Conservation (phyloP, 192 early-diverging fungal genomes). For the Dissophora globulifera region DNA sequence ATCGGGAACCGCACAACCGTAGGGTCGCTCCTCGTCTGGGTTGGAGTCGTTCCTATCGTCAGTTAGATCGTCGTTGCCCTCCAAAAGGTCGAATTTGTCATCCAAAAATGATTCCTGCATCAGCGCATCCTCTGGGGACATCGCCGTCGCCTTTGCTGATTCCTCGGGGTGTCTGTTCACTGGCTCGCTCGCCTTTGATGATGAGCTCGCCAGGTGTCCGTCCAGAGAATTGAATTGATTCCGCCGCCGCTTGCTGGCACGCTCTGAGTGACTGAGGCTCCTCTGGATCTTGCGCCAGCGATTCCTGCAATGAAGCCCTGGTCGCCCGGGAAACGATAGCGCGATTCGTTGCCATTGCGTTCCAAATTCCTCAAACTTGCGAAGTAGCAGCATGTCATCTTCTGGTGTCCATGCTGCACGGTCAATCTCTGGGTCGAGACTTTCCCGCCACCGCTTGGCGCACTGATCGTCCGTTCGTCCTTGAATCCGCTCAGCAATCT, state of each 20-base stretch:
- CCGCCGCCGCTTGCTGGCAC: conserved; percentile 43
- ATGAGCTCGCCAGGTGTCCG: neutral
- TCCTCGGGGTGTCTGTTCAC: neutral
- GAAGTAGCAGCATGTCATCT: conserved; percentile 70
- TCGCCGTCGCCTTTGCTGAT: neutral
- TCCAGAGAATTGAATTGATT: conserved; percentile 19
- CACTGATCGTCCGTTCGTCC: conserved; percentile 91
- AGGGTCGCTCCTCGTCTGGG: conserved; percentile 44
- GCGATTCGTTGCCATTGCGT: conserved; percentile 87
- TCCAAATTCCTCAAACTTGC: conserved; percentile 72
- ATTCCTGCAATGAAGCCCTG: conserved; percentile 82
- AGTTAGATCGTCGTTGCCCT: conserved; percentile 3
- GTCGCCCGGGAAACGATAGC: conserved; percentile 74
- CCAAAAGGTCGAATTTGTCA: conserved; percentile 21
- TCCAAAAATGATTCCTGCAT: conserved; percentile 17
- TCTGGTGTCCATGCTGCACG: conserved; percentile 76
- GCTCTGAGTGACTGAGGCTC: conserved; percentile 54
- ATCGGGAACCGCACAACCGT: conserved; percentile 42
- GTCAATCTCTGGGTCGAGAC: conserved; percentile 84
- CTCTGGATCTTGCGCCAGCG: conserved; percentile 81
- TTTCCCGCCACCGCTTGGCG: conserved; percentile 90
- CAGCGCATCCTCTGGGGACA: conserved; percentile 11
- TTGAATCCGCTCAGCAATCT: conserved; percentile 78
- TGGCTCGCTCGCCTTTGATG: neutral
- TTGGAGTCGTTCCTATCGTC: conserved; percentile 19